Conservation (phyloP, 2,329 filamentous ascomycete species). For the Alternaria atra region DNA sequence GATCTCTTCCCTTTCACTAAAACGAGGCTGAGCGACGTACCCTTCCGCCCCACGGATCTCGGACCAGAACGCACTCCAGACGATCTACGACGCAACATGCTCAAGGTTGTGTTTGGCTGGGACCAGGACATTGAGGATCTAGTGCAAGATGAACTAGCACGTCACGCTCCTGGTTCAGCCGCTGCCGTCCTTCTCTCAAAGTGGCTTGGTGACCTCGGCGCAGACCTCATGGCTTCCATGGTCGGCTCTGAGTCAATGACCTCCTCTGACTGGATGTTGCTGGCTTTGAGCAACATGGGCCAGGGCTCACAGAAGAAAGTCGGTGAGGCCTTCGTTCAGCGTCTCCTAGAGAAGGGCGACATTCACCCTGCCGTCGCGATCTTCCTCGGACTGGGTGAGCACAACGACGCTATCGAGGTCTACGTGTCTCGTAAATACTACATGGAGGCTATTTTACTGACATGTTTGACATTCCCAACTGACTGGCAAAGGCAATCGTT, state of each 20-base stretch:
- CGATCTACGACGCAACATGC: slow-evolving; percentile 87
- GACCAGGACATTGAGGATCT: slow-evolving; percentile 82
- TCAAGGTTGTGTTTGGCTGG: slow-evolving; percentile 95
- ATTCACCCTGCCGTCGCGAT: slow-evolving; percentile 92
- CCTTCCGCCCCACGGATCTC: slow-evolving; percentile 75
- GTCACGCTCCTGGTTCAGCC: slow-evolving; percentile 76
- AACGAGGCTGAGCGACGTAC: slow-evolving; percentile 80
- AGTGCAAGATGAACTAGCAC: slow-evolving; percentile 82
- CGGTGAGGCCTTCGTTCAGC: slow-evolving; percentile 88
- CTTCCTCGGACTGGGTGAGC: slow-evolving; percentile 88
- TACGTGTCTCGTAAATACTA: slow-evolving; percentile 91
- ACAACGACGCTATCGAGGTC: slow-evolving; percentile 94
- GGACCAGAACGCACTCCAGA: slow-evolving; percentile 63
- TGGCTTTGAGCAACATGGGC: slow-evolving; percentile 89
- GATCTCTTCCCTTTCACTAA: slow-evolving; percentile 90
- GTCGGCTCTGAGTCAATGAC: slow-evolving; percentile 83
- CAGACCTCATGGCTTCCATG: slow-evolving; percentile 81
- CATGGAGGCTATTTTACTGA: slow-evolving; percentile 91
- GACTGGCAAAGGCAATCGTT: slow-evolving; percentile 93
- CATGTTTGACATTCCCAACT: slow-evolving; percentile 79
- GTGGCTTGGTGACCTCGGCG: slow-evolving; percentile 88
- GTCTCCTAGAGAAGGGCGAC: slow-evolving; percentile 87
- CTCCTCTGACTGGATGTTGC: slow-evolving; percentile 94
- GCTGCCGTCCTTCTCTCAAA: slow-evolving; percentile 85
- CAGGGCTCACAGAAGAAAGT: slow-evolving; percentile 82